Base-by-base conservation (phyloP, 116 monocot genomes). In the Trichopus zeylanicus region DNA sequence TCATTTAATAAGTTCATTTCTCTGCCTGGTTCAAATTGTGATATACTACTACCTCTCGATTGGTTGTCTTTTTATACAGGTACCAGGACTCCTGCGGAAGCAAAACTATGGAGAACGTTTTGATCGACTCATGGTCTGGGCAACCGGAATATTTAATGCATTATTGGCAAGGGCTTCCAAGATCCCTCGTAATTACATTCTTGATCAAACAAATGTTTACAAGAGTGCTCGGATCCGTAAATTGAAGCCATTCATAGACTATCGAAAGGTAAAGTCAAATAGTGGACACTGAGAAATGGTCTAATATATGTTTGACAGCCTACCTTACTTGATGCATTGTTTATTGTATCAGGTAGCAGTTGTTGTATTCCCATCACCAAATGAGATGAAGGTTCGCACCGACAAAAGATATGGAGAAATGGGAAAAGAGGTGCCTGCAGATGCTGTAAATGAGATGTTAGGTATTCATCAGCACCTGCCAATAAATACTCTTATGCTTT, bases 201-300 rank as follows among this genome's bases (percentile, higher is more conserved):
- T 87, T 54, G 87, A 87, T 73, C 87, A 87, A 65, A 87, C 87
- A 25, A 87, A 87, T 68, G 87, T 87, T 65, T 87, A 79, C 67
- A 76, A 73, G 66, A 87, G 48, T 73, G 82, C 87, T n/a, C 75
- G 87, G 26, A 87, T 61, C 18, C 75, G 87, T 46, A 87, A 87
- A 68, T 48, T 87, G 20, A 82, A 73, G 61, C 29, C 69, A 55
- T 87, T 87, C 46, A 20, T 52, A 15, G 57, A 79, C 38, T 76
- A 64, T 47, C 70, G 64, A 54, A 87, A 87, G 76, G 87, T 87
- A 48, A 20, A 12, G 23, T 6, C 38, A 35, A 2, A 20, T 19
- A 22, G 49, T 19, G 19, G 49, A 49, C 21, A 20, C 2, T 18
- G 15, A 48, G n/a, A 21, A 21, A 18, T 37, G 15, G 37, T 15